Percentiles rank a stretch among this genome's conserved stretches.
phyloP scores from a whole-genome alignment of 192 early-diverging fungal species.

The Kappamyces sp. region DNA sequence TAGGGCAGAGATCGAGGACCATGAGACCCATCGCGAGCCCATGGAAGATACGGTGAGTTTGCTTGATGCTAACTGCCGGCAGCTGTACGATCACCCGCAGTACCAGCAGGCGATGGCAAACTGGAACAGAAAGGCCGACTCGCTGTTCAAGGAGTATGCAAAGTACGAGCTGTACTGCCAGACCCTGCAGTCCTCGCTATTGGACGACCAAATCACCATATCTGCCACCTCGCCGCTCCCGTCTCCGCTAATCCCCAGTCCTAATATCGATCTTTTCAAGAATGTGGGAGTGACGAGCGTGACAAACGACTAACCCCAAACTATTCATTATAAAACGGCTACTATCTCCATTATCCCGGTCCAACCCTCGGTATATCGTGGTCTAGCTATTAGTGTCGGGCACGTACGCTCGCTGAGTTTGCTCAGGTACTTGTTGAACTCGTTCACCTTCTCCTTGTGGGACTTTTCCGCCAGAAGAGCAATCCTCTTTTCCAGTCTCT shows the following conservation, averaged over 20 bases:
- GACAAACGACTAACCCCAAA: no score
- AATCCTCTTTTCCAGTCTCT: slow-evolving; percentile 27
- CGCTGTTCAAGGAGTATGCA: slow-evolving; percentile 34
- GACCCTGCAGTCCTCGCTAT: slow-evolving; percentile 14
- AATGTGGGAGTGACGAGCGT: no score
- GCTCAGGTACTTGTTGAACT: slow-evolving; percentile 55
- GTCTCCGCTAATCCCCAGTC: no score
- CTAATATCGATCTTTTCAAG: no score
- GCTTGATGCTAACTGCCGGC: slow-evolving; percentile 2
- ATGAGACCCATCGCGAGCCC: slow-evolving; percentile 23
- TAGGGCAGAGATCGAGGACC: slow-evolving; percentile 33
- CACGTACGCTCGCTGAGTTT: slow-evolving; percentile 50
- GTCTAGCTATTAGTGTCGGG: no score
- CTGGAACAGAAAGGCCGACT: slow-evolving; percentile 40
- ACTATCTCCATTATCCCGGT: background rate
- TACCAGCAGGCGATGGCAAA: slow-evolving; percentile 34
- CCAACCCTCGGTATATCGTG: slow-evolving; percentile 41
- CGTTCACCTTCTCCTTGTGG: slow-evolving; percentile 39
- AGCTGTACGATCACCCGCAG: slow-evolving; percentile 15
- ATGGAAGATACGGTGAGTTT: slow-evolving; percentile 31
- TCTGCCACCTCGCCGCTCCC: no score
- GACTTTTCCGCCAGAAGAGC: slow-evolving; percentile 33
- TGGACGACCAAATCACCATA: background rate
- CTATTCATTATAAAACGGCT: no score
- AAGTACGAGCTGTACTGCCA: slow-evolving; percentile 36